These are phyloP conservation scores for Cryptococcus deneoformans DNA, from an alignment of 1,284 basidiomycete species.

Conservation along the genomic window DNA sequence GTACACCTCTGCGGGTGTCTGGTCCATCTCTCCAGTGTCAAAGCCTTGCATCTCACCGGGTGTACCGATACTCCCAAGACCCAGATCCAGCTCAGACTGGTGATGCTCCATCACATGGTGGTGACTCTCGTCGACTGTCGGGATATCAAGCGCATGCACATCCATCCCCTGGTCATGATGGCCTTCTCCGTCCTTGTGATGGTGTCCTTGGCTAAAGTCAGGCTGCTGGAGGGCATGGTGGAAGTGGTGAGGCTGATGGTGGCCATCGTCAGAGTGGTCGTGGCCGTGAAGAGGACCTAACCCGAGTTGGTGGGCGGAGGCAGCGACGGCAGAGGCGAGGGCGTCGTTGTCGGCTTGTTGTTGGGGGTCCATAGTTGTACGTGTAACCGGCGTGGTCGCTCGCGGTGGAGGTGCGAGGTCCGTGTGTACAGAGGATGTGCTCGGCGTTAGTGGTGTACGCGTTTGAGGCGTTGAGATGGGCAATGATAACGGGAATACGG, in stretches of 20 bases:
- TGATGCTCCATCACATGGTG: constrained; percentile 4
- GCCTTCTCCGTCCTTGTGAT: constrained; percentile 16
- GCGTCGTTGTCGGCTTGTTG: constrained; percentile 38
- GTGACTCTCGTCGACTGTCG: constrained; percentile 11
- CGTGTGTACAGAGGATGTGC: background rate
- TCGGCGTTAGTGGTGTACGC: constrained; percentile 1
- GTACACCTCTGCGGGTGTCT: background rate
- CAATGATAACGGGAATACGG: too few species aligned
- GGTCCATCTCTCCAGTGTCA: constrained; percentile 18
- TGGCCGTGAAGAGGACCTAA: constrained; percentile 10
- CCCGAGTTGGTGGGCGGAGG: constrained; percentile 33
- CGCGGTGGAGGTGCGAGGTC: background rate
- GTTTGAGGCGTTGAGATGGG: background rate
- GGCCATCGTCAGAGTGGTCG: constrained; percentile 3
- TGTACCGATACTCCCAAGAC: constrained; percentile 14
- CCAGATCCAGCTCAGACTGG: constrained; percentile 32
- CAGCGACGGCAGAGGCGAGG: constrained; percentile 36
- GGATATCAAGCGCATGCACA: constrained; percentile 27
- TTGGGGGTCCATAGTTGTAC: constrained; percentile 28
- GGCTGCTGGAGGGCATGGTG: constrained; percentile 41
- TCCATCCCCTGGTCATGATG: constrained; percentile 8
- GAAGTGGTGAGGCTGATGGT: constrained; percentile 15
- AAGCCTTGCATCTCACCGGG: constrained; percentile 14
- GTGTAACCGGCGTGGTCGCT: background rate
- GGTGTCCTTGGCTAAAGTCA: constrained; percentile 30